Evolutionary conservation across 2,329 filamentous ascomycete species (phyloP), one percentile per base, ranked within the genome.

Genomic region (Penicillium sp.): DNA sequence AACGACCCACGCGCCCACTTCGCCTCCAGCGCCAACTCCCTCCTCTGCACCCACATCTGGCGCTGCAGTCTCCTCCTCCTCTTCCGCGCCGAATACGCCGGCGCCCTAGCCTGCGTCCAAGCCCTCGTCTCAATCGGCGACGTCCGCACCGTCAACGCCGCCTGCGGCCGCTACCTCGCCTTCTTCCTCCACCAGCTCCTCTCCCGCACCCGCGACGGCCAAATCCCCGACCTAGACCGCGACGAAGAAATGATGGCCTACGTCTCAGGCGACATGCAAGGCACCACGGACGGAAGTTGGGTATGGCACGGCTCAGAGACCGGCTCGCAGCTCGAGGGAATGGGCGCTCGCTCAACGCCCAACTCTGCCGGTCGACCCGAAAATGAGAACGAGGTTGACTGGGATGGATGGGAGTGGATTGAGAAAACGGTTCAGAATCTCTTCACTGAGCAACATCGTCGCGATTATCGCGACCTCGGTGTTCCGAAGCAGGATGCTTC

Each of bases 211-310:
- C 79, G 79, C 2, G 38, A 53, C 1, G 74, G 75, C 14, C 71
- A 73, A 1, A 61, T 70, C 0, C 66, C 65, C 2, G 71, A 71
- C 29, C 67, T 84, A 2, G 83, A 86, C 43, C 79, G 81, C 3
- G 92, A 99, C 66, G 92, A 97, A 69, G 93, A 97, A 70, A 83
- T 97, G 63, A 77, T 97, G 27, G 90, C 87, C 0, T 96, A 96
- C 65, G 86, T 90, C 1, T 93, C 90, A 29, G 90, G 88, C 0
- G 94, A 97, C 73, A 80, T 95, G 66, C 93, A 97, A 73, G 89
- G 88, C 1, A 86, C 83, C n/a, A 80, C 82, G 0, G 88, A 92
- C 49, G 85, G 85, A 34, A 87, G 87, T 11, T 97, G 93, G 93
- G 83, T 92, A 4, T 97, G 92, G 93, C 76, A 83, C 65, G 81